Conservation (phyloP, 768 basidiomycete species). For the Crepidotus variabilis region DNA sequence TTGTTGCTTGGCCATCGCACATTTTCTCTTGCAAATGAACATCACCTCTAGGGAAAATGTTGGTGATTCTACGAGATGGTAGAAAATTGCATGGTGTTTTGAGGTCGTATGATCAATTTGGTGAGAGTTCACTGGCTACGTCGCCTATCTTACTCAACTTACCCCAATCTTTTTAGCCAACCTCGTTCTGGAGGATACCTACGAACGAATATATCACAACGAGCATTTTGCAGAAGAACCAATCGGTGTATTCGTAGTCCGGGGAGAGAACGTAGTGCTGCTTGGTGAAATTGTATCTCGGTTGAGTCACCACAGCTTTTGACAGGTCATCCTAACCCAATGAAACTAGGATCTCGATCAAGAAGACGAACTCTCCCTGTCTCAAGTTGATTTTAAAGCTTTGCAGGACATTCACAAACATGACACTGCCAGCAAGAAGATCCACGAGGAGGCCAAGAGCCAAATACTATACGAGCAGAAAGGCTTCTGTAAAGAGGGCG, state of each 20-base stretch:
- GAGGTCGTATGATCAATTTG: slow-evolving; percentile 98
- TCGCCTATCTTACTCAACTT: slow-evolving; percentile 1
- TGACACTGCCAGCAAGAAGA: slow-evolving; percentile 71
- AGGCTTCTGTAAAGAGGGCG: slow-evolving; percentile 93
- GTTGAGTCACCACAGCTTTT: not conserved
- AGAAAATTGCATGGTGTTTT: slow-evolving; percentile 95
- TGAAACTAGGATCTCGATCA: slow-evolving; percentile 79
- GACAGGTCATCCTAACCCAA: slow-evolving; percentile 2
- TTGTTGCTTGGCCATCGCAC: slow-evolving; percentile 14
- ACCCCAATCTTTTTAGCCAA: slow-evolving; percentile 63
- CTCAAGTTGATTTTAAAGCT: slow-evolving; percentile 66
- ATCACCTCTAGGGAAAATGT: slow-evolving; percentile 84
- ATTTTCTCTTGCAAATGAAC: slow-evolving; percentile 5
- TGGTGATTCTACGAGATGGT: slow-evolving; percentile 94
- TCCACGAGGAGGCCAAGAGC: slow-evolving; percentile 79
- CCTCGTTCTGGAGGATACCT: slow-evolving; percentile 92
- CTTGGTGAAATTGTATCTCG: slow-evolving; percentile 90
- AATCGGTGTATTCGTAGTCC: slow-evolving; percentile 88
- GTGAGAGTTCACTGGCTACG: slow-evolving; percentile 44
- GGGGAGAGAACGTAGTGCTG: slow-evolving; percentile 97
- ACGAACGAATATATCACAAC: slow-evolving; percentile 91
- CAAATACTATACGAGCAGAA: slow-evolving; percentile 78
- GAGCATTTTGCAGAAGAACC: slow-evolving; percentile 85
- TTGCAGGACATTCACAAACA: slow-evolving; percentile 71
- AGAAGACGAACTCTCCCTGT: slow-evolving; percentile 84